These are phyloP conservation scores for Geopyxis carbonaria DNA, from an alignment of 495 filamentous ascomycete genomes.

Conservation along the genomic window DNA sequence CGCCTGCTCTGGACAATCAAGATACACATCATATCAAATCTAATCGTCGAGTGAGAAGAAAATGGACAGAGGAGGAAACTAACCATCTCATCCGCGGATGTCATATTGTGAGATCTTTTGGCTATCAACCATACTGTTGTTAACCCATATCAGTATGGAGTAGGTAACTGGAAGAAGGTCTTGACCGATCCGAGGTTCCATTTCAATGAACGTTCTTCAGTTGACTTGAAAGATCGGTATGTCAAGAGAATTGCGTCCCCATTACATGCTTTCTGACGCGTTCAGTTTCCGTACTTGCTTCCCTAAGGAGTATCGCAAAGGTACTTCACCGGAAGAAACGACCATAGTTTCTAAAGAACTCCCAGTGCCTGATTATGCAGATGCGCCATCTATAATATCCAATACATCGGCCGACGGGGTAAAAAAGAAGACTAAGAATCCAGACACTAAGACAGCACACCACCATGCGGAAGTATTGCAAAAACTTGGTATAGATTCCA, in stretches of 20 bases:
- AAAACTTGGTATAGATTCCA: slow-evolving; percentile 17
- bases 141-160: slow-evolving; percentile 32
- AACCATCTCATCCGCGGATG: slow-evolving; percentile 42
- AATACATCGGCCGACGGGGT: not conserved
- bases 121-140: slow-evolving; percentile 3
- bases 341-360: too few species aligned
- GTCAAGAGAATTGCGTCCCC: not conserved
- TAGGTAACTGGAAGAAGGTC: slow-evolving; percentile 59
- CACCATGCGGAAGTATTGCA: slow-evolving; percentile 23
- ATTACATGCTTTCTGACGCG: not conserved
- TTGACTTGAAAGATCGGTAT: slow-evolving; percentile 52
- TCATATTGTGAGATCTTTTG: slow-evolving; percentile 34
- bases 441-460: slow-evolving; percentile 20
- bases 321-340: too few species aligned
- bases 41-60: slow-evolving; percentile 25
- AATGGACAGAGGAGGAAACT: slow-evolving; percentile 55
- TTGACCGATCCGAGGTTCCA: slow-evolving; percentile 41
- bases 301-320: slow-evolving; percentile 20
- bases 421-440: slow-evolving; percentile 17
- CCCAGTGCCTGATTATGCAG: too few species aligned
- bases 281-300: slow-evolving; percentile 25
- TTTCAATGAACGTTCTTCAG: slow-evolving; percentile 45
- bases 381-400: too few species aligned
- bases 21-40: slow-evolving; percentile 11
- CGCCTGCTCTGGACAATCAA: slow-evolving; percentile 6